Conservation (phyloP, 495 filamentous ascomycete genomes). For the Daldinia childiae region DNA sequence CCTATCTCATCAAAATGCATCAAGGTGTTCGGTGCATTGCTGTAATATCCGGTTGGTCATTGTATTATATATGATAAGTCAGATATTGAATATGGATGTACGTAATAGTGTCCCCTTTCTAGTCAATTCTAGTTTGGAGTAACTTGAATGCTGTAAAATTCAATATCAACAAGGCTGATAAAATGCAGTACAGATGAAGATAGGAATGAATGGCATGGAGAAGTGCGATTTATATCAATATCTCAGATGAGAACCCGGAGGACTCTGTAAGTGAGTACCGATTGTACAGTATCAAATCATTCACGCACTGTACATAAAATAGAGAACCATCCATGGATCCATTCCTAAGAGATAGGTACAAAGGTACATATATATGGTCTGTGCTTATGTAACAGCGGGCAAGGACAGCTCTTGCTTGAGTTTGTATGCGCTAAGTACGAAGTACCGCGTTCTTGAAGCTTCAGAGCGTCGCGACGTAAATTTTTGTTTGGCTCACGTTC, state of each 20-base stretch:
- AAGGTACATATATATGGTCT: background rate
- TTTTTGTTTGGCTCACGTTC: slow-evolving; percentile 21
- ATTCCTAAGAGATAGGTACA: background rate
- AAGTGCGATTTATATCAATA: slow-evolving; percentile 34
- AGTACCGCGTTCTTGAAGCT: slow-evolving; percentile 37
- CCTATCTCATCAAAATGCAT: background rate
- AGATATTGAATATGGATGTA: slow-evolving; percentile 4
- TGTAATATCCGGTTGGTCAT: background rate
- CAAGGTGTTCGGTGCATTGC: background rate
- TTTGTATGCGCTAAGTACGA: slow-evolving; percentile 34
- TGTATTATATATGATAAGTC: slow-evolving; percentile 3
- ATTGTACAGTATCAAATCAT: background rate
- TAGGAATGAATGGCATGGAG: slow-evolving; percentile 16
- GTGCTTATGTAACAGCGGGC: background rate
- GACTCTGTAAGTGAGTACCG: slow-evolving; percentile 5
- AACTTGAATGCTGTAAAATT: background rate
- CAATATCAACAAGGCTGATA: slow-evolving; percentile 23
- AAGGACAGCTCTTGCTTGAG: slow-evolving; percentile 11
- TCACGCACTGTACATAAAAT: background rate
- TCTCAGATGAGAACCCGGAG: slow-evolving; percentile 36
- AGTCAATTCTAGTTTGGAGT: background rate
- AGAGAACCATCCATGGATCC: too few relatives aligned
- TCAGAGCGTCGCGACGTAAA: slow-evolving; percentile 29
- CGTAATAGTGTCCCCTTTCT: background rate
- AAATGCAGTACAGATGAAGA: slow-evolving; percentile 10